Evolutionary conservation across 192 early-diverging fungal species (phyloP).

Genomic region (Phycomyces blakesleeanus): DNA sequence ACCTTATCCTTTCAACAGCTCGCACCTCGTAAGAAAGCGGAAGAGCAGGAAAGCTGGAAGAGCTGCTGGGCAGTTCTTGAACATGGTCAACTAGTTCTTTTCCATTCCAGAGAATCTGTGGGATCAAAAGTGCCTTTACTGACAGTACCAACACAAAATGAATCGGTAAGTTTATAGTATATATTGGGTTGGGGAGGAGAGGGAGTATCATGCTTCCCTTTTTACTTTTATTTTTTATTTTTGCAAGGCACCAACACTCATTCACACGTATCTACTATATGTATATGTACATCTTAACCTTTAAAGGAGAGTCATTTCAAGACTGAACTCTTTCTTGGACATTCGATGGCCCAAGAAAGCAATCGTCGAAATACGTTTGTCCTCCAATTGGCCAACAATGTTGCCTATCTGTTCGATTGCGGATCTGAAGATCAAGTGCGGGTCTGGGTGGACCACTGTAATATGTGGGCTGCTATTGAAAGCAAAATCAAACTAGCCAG

Average conservation of each 20-base stretch:
- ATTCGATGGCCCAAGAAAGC: background rate
- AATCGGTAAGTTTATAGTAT: too few relatives aligned
- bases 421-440: conserved; percentile 11
- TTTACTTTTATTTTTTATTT: too few relatives aligned
- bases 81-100: background rate
- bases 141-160: too few relatives aligned
- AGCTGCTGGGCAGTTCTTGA: conserved; percentile 19
- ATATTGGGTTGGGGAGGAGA: too few relatives aligned
- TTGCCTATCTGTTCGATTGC: conserved; percentile 15
- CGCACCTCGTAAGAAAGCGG: too few relatives aligned
- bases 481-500: conserved; percentile 7
- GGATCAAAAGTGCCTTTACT: too few relatives aligned
- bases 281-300: too few relatives aligned
- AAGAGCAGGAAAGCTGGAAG: conserved; percentile 6
- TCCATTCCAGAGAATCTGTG: too few relatives aligned
- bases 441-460: conserved; percentile 4
- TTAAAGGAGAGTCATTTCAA: background rate
- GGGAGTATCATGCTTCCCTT: too few relatives aligned
- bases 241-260: too few relatives aligned
- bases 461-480: conserved; percentile 15
- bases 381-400: conserved; percentile 1
- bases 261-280: too few relatives aligned
- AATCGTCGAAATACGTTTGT: background rate
- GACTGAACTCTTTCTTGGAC: conserved; percentile 8
- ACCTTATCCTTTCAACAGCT: conserved; percentile 9